Percentiles rank a stretch among this genome's conserved stretches.
Conservation (phyloP, 495 filamentous ascomycete species). For the Trichoderma asperelloides region DNA sequence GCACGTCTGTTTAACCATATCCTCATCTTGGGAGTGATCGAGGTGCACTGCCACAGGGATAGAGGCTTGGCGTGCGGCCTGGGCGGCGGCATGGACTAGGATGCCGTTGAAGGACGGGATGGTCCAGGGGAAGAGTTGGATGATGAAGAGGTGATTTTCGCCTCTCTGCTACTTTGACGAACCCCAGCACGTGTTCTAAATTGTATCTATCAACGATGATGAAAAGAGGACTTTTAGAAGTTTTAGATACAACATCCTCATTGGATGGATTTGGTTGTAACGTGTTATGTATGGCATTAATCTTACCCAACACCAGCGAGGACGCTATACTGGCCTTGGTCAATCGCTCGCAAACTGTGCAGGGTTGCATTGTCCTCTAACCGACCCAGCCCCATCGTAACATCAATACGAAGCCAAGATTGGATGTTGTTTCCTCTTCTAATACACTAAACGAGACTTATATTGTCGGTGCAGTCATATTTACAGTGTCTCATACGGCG, state of each 20-base stretch:
- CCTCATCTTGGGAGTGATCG: constrained; percentile 68
- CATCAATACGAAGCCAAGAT: background rate
- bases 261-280: background rate
- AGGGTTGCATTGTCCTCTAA: background rate
- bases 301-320: background rate
- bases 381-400: background rate
- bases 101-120: constrained; percentile 55
- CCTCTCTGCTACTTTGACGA: constrained; percentile 66
- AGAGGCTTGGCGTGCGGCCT: constrained; percentile 48
- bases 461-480: too few species aligned
- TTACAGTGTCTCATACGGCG: too few species aligned
- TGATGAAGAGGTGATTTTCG: constrained; percentile 68
- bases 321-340: background rate
- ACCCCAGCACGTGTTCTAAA: constrained; percentile 72
- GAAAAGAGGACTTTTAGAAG: background rate
- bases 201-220: constrained; percentile 47
- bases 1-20: constrained; percentile 57
- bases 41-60: constrained; percentile 69
- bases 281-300: background rate
- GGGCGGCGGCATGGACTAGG: constrained; percentile 32
- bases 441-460: too few species aligned
- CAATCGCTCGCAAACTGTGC: background rate
- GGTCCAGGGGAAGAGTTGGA: constrained; percentile 85
- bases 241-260: background rate
- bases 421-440: too few species aligned